Evolutionary conservation across 2,329 filamentous ascomycete species (phyloP).

Genomic region (Tricladium varicosporioides): DNA sequence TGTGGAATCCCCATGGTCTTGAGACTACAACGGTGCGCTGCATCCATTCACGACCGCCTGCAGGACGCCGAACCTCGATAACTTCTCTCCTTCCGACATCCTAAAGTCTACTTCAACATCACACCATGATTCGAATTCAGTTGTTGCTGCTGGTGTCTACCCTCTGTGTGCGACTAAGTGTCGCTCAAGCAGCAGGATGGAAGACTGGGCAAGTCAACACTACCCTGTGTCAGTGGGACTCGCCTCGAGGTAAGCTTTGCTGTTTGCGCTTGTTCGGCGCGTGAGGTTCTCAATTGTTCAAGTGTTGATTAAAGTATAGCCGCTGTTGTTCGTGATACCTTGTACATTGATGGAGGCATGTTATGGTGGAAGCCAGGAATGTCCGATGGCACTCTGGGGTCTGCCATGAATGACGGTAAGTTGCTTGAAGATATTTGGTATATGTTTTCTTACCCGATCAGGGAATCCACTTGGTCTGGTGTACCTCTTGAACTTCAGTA

Average conservation of each 20-base stretch:
- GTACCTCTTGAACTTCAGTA: slow-evolving; percentile 57
- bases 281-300: not conserved
- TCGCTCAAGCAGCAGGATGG: slow-evolving; percentile 50
- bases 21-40: not conserved
- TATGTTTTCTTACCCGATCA: slow-evolving; percentile 29
- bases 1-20: not conserved
- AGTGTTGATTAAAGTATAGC: slow-evolving; percentile 41
- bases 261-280: slow-evolving; percentile 10
- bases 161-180: slow-evolving; percentile 28
- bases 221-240: slow-evolving; percentile 57
- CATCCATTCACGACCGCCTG: slow-evolving; percentile 12
- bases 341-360: slow-evolving; percentile 64
- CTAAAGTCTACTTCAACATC: slow-evolving; percentile 2
- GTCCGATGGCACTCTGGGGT: slow-evolving; percentile 40
- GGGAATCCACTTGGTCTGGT: slow-evolving; percentile 52
- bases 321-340: slow-evolving; percentile 56
- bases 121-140: slow-evolving; percentile 17
- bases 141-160: slow-evolving; percentile 15
- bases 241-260: slow-evolving; percentile 37
- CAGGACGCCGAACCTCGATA: slow-evolving; percentile 12
- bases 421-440: slow-evolving; percentile 3
- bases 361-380: slow-evolving; percentile 53
- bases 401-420: slow-evolving; percentile 42
- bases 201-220: slow-evolving; percentile 50
- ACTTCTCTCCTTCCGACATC: slow-evolving; percentile 3